Conservation (phyloP, 129 eudicot genomes). For the Logfia minima region DNA sequence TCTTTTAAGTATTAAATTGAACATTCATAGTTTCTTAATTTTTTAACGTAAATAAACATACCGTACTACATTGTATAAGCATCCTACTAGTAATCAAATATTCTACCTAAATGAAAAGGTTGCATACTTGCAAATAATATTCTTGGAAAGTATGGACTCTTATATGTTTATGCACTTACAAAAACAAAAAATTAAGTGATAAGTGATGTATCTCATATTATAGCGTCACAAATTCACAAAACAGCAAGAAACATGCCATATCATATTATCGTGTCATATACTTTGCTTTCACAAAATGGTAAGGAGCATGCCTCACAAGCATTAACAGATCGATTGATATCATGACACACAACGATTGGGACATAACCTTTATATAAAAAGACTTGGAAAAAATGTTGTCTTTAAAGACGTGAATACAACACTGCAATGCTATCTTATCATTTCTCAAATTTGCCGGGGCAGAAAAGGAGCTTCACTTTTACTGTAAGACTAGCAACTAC, state of each 20-base stretch:
- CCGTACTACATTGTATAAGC: too few species aligned
- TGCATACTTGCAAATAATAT: too few species aligned
- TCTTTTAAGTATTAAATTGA: too few species aligned
- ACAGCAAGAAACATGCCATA: constrained; percentile 13
- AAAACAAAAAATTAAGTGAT: too few species aligned
- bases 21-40: too few species aligned
- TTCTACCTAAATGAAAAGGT: too few species aligned
- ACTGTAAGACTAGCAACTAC: constrained; percentile 31
- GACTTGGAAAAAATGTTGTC: constrained; percentile 19
- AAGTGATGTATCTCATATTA: background rate
- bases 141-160: too few species aligned
- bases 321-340: background rate
- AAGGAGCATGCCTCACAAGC: background rate
- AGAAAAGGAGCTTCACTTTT: constrained; percentile 15
- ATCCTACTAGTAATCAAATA: too few species aligned
- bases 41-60: too few species aligned
- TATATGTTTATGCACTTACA: background rate
- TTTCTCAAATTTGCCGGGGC: constrained; percentile 18
- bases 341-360: background rate
- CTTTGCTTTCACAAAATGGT: background rate
- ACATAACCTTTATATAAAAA: background rate
- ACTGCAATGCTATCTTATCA: constrained; percentile 27
- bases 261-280: background rate
- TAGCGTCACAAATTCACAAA: background rate
- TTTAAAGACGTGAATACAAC: constrained; percentile 35